Evolutionary conservation across 2,329 filamentous ascomycete species (phyloP).

Genomic region (Microsporum audouinii): DNA sequence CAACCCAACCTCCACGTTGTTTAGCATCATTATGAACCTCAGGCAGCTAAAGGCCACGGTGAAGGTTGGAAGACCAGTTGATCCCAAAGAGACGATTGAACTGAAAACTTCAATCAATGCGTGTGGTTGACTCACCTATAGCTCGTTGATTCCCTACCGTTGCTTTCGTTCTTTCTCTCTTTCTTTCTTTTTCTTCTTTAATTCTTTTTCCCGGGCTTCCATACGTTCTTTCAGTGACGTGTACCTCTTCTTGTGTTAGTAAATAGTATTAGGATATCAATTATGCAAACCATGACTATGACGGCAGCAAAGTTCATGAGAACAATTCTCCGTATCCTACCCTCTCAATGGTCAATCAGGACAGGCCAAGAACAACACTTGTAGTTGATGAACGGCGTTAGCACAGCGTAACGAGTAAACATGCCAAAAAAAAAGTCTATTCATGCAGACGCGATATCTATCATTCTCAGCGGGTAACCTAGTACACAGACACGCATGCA

Average conservation of each 20-base stretch:
- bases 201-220: background rate
- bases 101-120: slow-evolving; percentile 16
- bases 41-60: slow-evolving; percentile 22
- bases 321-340: too few relatives aligned
- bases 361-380: too few relatives aligned
- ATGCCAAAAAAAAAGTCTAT: slow-evolving; percentile 4
- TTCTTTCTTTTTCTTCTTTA: background rate
- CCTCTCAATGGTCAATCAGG: too few relatives aligned
- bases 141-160: slow-evolving; percentile 9
- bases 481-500: slow-evolving; percentile 3
- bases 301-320: background rate
- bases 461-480: slow-evolving; percentile 4
- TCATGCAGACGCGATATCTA: slow-evolving; percentile 5
- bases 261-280: background rate
- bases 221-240: background rate
- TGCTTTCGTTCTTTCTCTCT: background rate
- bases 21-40: slow-evolving; percentile 33
- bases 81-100: slow-evolving; percentile 20
- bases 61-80: slow-evolving; percentile 25
- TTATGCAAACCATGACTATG: background rate
- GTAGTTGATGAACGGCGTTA: too few relatives aligned
- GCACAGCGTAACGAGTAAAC: background rate
- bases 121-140: slow-evolving; percentile 2
- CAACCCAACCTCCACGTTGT: slow-evolving; percentile 24
- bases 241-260: background rate